A percentile compares a stretch with the other conserved stretches of the same genome.
Evolutionary conservation across 2,329 filamentous ascomycete genomes (phyloP).

Genomic region (Cadophora sp.): DNA sequence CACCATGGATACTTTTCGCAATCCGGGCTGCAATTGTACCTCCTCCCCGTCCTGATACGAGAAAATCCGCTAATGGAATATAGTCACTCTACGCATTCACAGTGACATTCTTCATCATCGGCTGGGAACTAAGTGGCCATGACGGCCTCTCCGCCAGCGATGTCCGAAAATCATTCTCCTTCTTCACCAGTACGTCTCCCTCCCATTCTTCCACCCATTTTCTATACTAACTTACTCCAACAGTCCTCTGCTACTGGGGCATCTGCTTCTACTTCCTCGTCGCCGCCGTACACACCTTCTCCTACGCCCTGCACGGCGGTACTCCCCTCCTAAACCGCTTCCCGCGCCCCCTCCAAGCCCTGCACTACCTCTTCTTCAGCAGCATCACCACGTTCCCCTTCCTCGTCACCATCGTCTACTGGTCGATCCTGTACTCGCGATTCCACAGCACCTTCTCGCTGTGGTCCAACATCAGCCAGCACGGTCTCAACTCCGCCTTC

Average conservation of each 20-base stretch:
- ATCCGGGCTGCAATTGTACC: constrained; percentile 61
- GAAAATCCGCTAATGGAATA: constrained; percentile 22
- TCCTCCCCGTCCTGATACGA: constrained; percentile 40
- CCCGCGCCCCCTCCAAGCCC: constrained; percentile 66
- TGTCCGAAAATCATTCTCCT: constrained; percentile 71
- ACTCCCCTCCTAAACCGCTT: constrained; percentile 63
- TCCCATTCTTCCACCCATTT: not conserved
- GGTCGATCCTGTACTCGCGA: constrained; percentile 65
- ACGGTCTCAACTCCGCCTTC: constrained; percentile 76
- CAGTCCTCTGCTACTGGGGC: constrained; percentile 73
- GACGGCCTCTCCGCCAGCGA: constrained; percentile 31
- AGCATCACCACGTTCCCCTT: constrained; percentile 69
- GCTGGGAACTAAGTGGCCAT: constrained; percentile 64
- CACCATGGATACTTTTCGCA: constrained; percentile 66
- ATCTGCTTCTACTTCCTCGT: constrained; percentile 79
- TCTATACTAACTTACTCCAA: not conserved
- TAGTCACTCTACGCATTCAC: constrained; percentile 72
- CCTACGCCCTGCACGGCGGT: constrained; percentile 64
- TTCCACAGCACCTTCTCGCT: constrained; percentile 57
- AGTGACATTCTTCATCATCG: constrained; percentile 73
- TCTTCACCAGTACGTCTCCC: constrained; percentile 68
- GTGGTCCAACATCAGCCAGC: constrained; percentile 75
- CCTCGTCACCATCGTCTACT: constrained; percentile 75
- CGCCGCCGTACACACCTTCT: constrained; percentile 71
- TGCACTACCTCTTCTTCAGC: constrained; percentile 70